Evolutionary conservation across 441 rosid genomes (phyloP).

Genomic region (Manihot esculenta): DNA sequence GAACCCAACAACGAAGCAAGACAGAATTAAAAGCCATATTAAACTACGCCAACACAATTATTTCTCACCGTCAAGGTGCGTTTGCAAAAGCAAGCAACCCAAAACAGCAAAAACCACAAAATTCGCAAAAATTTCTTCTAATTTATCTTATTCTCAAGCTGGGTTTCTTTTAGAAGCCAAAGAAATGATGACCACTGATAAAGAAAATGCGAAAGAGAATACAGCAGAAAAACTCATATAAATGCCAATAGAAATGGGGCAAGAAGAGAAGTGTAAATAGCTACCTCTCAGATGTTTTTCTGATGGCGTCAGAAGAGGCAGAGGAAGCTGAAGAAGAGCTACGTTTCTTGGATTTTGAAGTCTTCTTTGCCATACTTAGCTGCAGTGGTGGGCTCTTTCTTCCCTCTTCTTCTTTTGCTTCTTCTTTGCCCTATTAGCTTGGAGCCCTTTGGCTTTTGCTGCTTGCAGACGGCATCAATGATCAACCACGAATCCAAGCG

Average conservation of each 20-base stretch:
- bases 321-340: constrained; percentile 32
- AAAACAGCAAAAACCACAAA: background rate
- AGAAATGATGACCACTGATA: background rate
- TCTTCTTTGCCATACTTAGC: constrained; percentile 49
- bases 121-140: background rate
- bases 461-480: background rate
- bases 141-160: background rate
- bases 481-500: background rate
- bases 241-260: background rate
- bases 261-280: background rate
- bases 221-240: background rate
- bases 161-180: background rate
- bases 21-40: background rate
- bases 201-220: background rate
- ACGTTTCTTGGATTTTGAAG: constrained; percentile 34
- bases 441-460: background rate
- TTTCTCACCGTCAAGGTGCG: background rate
- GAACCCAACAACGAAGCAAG: background rate
- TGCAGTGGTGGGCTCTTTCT: background rate
- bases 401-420: background rate
- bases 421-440: background rate
- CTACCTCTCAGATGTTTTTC: constrained; percentile 27
- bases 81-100: background rate
- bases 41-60: background rate
- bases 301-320: constrained; percentile 20